phyloP scores from a whole-genome alignment of 257 asterid genomes.

The Solanum tarapatanum region DNA sequence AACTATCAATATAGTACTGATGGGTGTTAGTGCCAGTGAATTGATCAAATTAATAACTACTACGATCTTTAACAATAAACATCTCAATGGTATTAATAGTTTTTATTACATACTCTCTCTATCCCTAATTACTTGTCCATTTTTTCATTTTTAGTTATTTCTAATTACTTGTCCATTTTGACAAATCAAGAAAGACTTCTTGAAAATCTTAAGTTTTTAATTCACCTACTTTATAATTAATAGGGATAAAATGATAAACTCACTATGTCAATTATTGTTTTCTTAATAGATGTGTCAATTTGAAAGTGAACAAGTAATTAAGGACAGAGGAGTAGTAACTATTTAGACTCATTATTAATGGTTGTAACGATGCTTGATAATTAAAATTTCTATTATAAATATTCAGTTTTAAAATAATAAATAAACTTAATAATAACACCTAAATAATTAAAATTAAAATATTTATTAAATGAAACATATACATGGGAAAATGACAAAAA shows the following conservation, averaged over 20 bases:
- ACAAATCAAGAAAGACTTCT: too few species aligned
- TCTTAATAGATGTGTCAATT: too few species aligned
- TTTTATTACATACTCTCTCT: neutral
- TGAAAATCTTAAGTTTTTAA: too few species aligned
- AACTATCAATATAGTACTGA: rapidly evolving
- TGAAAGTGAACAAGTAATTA: too few species aligned
- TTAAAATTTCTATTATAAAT: neutral
- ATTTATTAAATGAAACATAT: neutral
- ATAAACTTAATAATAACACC: neutral
- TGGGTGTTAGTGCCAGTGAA: neutral
- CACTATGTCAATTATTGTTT: too few species aligned
- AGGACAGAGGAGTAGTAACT: too few species aligned
- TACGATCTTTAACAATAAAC: neutral
- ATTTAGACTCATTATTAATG: neutral
- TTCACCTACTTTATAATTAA: too few species aligned
- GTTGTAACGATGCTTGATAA: neutral
- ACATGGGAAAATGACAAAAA: neutral
- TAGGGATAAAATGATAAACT: too few species aligned
- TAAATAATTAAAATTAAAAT: neutral
- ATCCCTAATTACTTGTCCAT: too few species aligned
- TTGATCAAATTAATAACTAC: neutral
- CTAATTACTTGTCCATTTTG: too few species aligned
- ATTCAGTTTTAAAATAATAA: neutral
- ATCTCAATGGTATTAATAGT: neutral
- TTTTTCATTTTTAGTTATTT: too few species aligned